Percentiles rank a stretch among this genome's conserved stretches.
Evolutionary conservation across 2,329 filamentous ascomycete genomes (phyloP).

Genomic region (Pseudomassariella vexata): DNA sequence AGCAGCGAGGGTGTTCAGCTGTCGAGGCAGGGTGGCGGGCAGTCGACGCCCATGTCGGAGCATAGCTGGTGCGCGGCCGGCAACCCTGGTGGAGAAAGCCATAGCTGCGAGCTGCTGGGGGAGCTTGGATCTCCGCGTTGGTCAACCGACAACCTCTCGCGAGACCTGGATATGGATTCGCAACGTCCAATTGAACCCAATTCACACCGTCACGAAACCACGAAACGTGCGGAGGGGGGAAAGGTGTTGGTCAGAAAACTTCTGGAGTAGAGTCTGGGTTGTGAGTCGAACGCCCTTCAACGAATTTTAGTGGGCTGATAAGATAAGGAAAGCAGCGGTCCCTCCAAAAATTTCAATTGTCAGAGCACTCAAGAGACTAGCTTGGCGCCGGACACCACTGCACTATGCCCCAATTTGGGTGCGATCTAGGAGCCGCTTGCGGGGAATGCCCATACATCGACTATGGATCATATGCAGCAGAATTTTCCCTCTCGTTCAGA

Average conservation of each 20-base stretch:
- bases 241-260: neutral
- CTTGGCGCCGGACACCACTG: slow-evolving; percentile 1
- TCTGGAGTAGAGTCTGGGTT: neutral
- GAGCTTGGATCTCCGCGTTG: slow-evolving; percentile 11
- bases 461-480: too few relatives aligned
- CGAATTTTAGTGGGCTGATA: slow-evolving; percentile 9
- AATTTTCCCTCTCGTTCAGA: too few relatives aligned
- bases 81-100: slow-evolving; percentile 33
- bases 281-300: slow-evolving; percentile 6
- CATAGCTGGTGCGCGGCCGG: slow-evolving; percentile 52
- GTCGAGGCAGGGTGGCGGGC: slow-evolving; percentile 35
- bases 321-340: slow-evolving; percentile 7
- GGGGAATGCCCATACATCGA: too few relatives aligned
- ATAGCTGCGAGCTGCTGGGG: slow-evolving; percentile 11
- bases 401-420: neutral
- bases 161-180: slow-evolving; percentile 19
- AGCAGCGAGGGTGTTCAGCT: slow-evolving; percentile 32
- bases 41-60: slow-evolving; percentile 49
- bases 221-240: neutral
- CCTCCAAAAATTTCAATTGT: slow-evolving; percentile 4
- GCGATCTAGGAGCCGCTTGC: slow-evolving; percentile 6
- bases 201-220: slow-evolving; percentile 10
- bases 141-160: slow-evolving; percentile 15
- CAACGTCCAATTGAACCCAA: slow-evolving; percentile 23
- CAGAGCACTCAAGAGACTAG: slow-evolving; percentile 1